Evolutionary conservation across 345 rosid genomes (phyloP).

Genomic region (Gossypium stocksii): DNA sequence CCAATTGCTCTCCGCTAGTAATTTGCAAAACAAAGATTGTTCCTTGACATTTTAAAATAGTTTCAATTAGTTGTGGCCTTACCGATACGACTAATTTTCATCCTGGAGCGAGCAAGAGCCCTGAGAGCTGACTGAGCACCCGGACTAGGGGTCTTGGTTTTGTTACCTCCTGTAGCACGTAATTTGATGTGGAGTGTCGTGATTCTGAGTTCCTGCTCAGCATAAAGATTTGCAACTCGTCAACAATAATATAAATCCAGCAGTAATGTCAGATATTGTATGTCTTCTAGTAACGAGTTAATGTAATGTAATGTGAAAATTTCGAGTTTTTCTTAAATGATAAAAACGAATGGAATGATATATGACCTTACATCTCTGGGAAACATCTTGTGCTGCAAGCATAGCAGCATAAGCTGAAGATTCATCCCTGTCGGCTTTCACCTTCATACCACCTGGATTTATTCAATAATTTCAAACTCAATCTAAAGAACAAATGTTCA

Average conservation of each 20-base stretch:
- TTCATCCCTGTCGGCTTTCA: constrained; percentile 8
- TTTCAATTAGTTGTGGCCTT: not conserved
- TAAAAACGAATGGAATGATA: not conserved
- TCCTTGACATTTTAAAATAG: not conserved
- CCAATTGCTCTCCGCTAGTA: not conserved
- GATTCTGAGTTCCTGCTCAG: constrained; percentile 4
- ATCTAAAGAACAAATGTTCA: not conserved
- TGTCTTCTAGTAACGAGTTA: not conserved
- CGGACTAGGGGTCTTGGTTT: constrained; percentile 6
- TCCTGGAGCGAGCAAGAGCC: constrained; percentile 3
- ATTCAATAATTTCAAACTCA: not conserved
- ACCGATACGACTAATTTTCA: constrained; percentile 8
- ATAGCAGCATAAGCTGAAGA: too few relatives aligned
- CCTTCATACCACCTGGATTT: constrained; percentile 8
- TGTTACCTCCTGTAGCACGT: constrained; percentile 9
- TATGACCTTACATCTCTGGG: constrained; percentile 10
- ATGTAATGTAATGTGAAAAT: not conserved
- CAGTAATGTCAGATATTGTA: not conserved
- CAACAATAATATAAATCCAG: not conserved
- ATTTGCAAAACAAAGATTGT: not conserved
- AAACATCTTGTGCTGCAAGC: too few relatives aligned
- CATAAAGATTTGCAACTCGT: not conserved
- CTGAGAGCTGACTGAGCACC: constrained; percentile 7
- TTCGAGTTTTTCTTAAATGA: not conserved
- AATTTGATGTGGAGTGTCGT: constrained; percentile 2